Evolutionary conservation across 139 green algal species (phyloP).

Genomic region (Chlorella vulgaris): DNA sequence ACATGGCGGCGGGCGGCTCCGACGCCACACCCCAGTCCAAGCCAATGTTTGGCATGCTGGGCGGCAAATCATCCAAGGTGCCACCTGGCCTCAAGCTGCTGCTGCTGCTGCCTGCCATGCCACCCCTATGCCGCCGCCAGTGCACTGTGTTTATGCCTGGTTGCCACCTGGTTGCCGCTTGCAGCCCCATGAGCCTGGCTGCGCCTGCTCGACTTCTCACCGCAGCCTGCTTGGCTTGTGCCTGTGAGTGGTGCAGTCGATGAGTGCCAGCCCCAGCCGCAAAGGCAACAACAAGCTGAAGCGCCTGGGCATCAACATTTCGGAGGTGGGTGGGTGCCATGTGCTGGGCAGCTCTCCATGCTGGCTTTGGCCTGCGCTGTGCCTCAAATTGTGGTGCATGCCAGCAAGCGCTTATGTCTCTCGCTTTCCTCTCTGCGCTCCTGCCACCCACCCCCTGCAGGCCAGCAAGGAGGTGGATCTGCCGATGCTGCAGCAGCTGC

Average conservation of each 20-base stretch:
- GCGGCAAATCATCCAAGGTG: conserved; percentile 7
- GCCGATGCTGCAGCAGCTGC: conserved; percentile 53
- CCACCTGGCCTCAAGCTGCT: not conserved
- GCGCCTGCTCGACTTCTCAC: not conserved
- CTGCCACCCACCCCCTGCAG: not conserved
- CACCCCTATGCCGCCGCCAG: not conserved
- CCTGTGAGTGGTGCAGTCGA: not conserved
- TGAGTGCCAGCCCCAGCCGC: not conserved
- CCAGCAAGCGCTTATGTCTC: not conserved
- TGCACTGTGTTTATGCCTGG: no score
- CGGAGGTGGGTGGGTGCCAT: not conserved
- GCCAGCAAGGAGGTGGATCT: conserved; percentile 33
- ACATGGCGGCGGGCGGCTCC: not conserved
- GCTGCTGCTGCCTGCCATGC: not conserved
- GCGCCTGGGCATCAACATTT: conserved; percentile 20
- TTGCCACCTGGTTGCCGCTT: no score
- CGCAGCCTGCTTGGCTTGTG: not conserved
- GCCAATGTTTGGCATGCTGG: conserved; percentile 20
- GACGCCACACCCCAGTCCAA: conserved; percentile 20
- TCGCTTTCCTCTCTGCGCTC: not conserved
- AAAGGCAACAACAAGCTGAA: conserved; percentile 23
- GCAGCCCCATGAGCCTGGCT: no score
- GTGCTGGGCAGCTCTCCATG: not conserved
- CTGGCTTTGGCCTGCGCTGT: not conserved
- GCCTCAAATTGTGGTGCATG: not conserved